Percentiles rank a stretch among this genome's conserved stretches.
phyloP scores from a whole-genome alignment of 2,329 filamentous ascomycete species.

The Claviceps sorghi region DNA sequence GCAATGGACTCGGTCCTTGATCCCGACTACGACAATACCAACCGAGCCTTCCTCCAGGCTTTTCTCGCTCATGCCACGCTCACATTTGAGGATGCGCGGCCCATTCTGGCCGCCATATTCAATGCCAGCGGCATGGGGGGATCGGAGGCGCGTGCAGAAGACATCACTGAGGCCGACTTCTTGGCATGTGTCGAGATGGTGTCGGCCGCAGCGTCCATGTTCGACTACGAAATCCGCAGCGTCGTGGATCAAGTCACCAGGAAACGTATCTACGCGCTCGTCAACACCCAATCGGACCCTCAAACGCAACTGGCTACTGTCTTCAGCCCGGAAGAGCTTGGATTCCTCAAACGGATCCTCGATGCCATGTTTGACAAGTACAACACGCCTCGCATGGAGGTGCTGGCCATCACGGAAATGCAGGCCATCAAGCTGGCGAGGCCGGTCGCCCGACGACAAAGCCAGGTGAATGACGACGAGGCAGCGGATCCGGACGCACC shows the following conservation, averaged over 20 bases:
- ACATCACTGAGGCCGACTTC: constrained; percentile 56
- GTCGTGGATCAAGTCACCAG: constrained; percentile 53
- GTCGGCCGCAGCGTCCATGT: constrained; percentile 57
- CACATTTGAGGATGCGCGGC: constrained; percentile 58
- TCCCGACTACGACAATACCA: constrained; percentile 40
- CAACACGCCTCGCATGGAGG: constrained; percentile 67
- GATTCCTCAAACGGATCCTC: constrained; percentile 74
- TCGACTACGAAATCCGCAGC: constrained; percentile 79
- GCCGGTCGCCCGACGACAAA: constrained; percentile 25
- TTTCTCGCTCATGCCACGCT: constrained; percentile 67
- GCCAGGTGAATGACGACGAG: constrained; percentile 18
- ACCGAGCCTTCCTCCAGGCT: constrained; percentile 83
- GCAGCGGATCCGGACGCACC: constrained; percentile 19
- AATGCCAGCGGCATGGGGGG: constrained; percentile 32
- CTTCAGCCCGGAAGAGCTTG: constrained; percentile 68
- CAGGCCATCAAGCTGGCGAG: constrained; percentile 60
- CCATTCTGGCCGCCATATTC: constrained; percentile 62
- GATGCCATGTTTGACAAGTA: constrained; percentile 85
- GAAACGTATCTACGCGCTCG: constrained; percentile 61
- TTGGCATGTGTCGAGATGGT: constrained; percentile 53
- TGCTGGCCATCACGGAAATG: constrained; percentile 67
- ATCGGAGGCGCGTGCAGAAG: constrained; percentile 34
- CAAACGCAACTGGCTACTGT: constrained; percentile 78
- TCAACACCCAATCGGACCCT: constrained; percentile 76
- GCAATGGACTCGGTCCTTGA: constrained; percentile 17